A percentile compares a stretch with the other conserved stretches of the same genome.
phyloP scores from a whole-genome alignment of 179 eudicot species.

The Beta macrorhiza region DNA sequence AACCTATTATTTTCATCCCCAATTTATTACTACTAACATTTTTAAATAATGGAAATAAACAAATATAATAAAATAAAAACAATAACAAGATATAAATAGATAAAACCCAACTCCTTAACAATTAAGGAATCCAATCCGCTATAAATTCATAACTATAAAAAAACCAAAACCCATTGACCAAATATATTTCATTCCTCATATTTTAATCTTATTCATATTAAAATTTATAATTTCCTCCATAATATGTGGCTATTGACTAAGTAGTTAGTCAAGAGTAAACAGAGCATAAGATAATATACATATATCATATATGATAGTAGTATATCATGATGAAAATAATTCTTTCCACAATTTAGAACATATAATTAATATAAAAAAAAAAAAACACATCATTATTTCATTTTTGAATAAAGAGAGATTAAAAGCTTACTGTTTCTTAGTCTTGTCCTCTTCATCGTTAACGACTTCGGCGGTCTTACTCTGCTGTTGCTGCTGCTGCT shows the following conservation, averaged over 20 bases:
- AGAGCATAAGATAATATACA: constrained; percentile 10
- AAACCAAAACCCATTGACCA: constrained; percentile 39
- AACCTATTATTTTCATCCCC: constrained; percentile 32
- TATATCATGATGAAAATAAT: background rate
- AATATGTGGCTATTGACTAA: constrained; percentile 18
- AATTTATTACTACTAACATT: background rate
- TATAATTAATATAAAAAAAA: background rate
- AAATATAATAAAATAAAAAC: background rate
- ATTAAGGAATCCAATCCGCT: constrained; percentile 15
- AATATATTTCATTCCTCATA: background rate
- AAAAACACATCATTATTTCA: no score
- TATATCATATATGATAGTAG: background rate
- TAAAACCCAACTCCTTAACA: constrained; percentile 6
- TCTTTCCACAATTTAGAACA: constrained; percentile 5
- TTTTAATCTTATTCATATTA: background rate
- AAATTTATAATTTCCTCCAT: background rate
- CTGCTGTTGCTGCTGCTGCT: background rate
- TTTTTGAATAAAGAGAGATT: background rate
- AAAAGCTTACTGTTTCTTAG: constrained; percentile 47
- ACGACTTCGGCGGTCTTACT: background rate
- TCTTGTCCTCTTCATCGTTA: constrained; percentile 30
- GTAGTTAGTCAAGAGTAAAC: constrained; percentile 21
- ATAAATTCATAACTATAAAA: constrained; percentile 19
- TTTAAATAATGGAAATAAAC: background rate
- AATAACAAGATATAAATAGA: background rate